phyloP scores from a whole-genome alignment of 2,329 filamentous ascomycete genomes.

The Magnaporthiopsis poae region DNA sequence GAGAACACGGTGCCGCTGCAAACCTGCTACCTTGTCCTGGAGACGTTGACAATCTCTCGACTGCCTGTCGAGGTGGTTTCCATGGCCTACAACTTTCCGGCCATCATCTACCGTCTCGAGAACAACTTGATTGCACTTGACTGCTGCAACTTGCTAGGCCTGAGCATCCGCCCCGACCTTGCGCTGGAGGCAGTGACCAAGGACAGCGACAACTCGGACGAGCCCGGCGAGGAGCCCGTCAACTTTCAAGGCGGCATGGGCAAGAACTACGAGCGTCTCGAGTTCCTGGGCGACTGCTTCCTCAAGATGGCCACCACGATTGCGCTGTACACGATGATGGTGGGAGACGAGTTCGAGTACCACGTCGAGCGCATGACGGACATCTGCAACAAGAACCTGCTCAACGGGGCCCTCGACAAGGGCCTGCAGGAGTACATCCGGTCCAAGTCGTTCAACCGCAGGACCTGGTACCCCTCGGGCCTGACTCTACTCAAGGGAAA shows the following conservation, averaged over 20 bases:
- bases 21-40: slow-evolving; percentile 61
- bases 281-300: slow-evolving; percentile 88
- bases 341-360: slow-evolving; percentile 73
- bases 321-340: slow-evolving; percentile 64
- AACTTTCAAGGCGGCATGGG: slow-evolving; percentile 81
- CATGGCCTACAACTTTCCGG: slow-evolving; percentile 68
- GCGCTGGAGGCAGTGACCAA: slow-evolving; percentile 89
- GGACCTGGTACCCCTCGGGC: slow-evolving; percentile 80
- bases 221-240: slow-evolving; percentile 56
- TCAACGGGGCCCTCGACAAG: slow-evolving; percentile 60
- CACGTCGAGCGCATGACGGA: slow-evolving; percentile 86
- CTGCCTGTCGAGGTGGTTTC: slow-evolving; percentile 60
- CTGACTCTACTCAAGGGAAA: slow-evolving; percentile 68
- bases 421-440: slow-evolving; percentile 67
- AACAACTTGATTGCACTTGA: slow-evolving; percentile 72
- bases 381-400: slow-evolving; percentile 84
- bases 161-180: slow-evolving; percentile 56
- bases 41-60: slow-evolving; percentile 66
- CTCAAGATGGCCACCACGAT: slow-evolving; percentile 94
- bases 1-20: slow-evolving; percentile 26
- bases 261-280: slow-evolving; percentile 85
- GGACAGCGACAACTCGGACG: slow-evolving; percentile 74
- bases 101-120: slow-evolving; percentile 76
- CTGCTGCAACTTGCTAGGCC: slow-evolving; percentile 53
- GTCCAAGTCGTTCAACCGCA: slow-evolving; percentile 69